Base-by-base conservation (phyloP, 805 yeast genomes). In the Nakazawaea ambrosiae region DNA sequence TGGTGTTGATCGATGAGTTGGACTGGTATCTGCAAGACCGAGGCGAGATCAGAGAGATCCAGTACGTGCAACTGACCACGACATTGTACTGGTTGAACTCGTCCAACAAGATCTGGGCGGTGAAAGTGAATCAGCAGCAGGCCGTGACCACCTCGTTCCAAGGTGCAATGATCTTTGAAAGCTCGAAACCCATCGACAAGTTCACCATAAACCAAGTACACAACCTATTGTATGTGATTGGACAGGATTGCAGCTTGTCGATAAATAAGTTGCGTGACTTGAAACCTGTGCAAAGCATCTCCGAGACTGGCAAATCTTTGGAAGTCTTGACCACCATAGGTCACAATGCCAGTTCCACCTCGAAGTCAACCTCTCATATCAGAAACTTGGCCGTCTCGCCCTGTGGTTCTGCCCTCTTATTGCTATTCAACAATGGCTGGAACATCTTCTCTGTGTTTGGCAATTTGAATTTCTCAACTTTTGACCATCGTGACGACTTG, bases 371-470 rank as follows among this genome's bases (percentile, higher is more conserved):
- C n/a, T 22, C 24, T 8, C 7, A 22, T 7, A 10, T 22, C 10
- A 22, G 10, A 22, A 10, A 22, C 10, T 22, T 22, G 24, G 10
- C 7, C 7, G 10, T 22, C 24, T 44, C 48, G 30, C 56, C 57
- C 2, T 45, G 49, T 34, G 61, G 59, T 5, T 51, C 52, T 26
- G 48, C 56, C 11, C 29, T 58, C 20, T 35, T 60, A 4, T 37
- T 49, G 4, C 34, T 51, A 9, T 58, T 44, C 37, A 45, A 45
- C 15, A 55, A 54, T 30, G 77, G 77, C 4, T 74, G 78, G 78
- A 63, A 62, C 33, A 41, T 68, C 19, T 61, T 58, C 42, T 68
- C 78, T 3, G 62, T 61, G 12, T 57, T 70, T 25, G 80, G 80
- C 1, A 66, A 68, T 45, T 50, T 64, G 27, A 60, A 56, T 25